phyloP scores from a whole-genome alignment of 495 filamentous ascomycete genomes.

The Parathielavia appendiculata region DNA sequence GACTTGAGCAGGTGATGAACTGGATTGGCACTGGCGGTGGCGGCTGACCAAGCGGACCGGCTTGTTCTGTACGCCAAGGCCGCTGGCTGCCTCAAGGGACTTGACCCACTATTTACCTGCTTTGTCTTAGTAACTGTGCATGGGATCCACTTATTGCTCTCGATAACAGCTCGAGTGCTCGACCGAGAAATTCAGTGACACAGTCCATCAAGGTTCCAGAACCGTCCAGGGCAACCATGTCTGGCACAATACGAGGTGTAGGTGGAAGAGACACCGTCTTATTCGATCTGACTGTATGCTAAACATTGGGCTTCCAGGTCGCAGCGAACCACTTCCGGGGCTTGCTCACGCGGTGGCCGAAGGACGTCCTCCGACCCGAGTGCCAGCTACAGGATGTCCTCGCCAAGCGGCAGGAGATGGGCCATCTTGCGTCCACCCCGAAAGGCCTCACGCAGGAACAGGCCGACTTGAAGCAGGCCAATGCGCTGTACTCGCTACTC shows the following conservation, averaged over 20 bases:
- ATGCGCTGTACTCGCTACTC: slow-evolving; percentile 69
- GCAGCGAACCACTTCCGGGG: slow-evolving; percentile 44
- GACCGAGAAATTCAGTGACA: background rate
- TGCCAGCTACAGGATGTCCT: slow-evolving; percentile 69
- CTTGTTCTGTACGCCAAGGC: slow-evolving; percentile 5
- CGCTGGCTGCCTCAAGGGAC: slow-evolving; percentile 9
- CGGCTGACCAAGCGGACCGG: slow-evolving; percentile 14
- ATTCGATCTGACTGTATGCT: background rate
- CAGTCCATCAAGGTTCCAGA: background rate
- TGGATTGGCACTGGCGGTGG: background rate
- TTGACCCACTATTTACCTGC: background rate
- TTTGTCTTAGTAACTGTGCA: background rate
- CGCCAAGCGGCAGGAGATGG: slow-evolving; percentile 52
- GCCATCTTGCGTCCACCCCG: slow-evolving; percentile 43
- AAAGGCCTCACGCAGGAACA: slow-evolving; percentile 27
- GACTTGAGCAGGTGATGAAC: slow-evolving; percentile 3
- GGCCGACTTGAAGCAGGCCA: slow-evolving; percentile 51
- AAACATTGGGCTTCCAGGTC: slow-evolving; percentile 12
- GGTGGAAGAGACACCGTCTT: background rate
- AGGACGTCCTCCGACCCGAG: slow-evolving; percentile 69
- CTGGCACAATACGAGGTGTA: slow-evolving; percentile 20
- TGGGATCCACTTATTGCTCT: background rate
- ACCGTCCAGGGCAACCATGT: slow-evolving; percentile 20
- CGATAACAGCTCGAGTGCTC: background rate
- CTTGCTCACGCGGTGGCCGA: slow-evolving; percentile 72